Conservation (phyloP, 78 protist species). For the Dictyostelium brefeldianum region DNA sequence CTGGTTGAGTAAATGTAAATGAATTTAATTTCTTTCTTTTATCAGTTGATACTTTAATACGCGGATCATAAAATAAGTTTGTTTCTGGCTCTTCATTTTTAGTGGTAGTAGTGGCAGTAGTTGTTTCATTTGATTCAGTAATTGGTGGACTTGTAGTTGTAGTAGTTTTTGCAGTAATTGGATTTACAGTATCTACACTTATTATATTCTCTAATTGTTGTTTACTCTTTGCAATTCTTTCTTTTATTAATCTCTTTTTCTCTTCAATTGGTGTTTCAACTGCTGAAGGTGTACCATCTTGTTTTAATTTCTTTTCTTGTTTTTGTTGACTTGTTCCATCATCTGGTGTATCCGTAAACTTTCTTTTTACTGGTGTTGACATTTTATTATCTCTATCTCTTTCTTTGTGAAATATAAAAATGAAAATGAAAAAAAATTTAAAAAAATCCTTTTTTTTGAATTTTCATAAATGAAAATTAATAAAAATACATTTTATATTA, state of each 20-base stretch:
- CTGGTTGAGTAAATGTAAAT: slow-evolving; percentile 58
- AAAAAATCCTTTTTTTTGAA: too few relatives aligned
- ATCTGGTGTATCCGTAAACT: background rate
- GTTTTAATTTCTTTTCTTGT: slow-evolving; percentile 19
- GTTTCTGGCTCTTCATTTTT: background rate
- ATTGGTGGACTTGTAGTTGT: background rate
- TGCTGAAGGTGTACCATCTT: slow-evolving; percentile 3
- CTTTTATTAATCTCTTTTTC: background rate
- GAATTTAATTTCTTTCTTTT: slow-evolving; percentile 58
- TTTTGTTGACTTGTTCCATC: background rate
- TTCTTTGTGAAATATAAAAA: too few relatives aligned
- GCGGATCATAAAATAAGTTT: slow-evolving; percentile 62
- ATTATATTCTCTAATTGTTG: background rate
- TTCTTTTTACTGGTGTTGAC: slow-evolving; percentile 6
- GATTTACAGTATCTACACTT: background rate
- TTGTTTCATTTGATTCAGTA: background rate
- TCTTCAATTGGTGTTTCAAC: background rate
- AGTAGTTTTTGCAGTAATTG: background rate
- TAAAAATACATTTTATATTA: too few relatives aligned
- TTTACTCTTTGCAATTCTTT: background rate
- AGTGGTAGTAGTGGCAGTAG: background rate
- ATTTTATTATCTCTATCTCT: too few relatives aligned
- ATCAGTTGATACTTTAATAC: slow-evolving; percentile 17
- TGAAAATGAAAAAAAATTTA: too few relatives aligned
- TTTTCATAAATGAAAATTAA: too few relatives aligned